Evolutionary conservation across 805 yeast genomes (phyloP), one percentile per base, ranked within the genome.

Genomic region (Barnettozyma salicaria): DNA sequence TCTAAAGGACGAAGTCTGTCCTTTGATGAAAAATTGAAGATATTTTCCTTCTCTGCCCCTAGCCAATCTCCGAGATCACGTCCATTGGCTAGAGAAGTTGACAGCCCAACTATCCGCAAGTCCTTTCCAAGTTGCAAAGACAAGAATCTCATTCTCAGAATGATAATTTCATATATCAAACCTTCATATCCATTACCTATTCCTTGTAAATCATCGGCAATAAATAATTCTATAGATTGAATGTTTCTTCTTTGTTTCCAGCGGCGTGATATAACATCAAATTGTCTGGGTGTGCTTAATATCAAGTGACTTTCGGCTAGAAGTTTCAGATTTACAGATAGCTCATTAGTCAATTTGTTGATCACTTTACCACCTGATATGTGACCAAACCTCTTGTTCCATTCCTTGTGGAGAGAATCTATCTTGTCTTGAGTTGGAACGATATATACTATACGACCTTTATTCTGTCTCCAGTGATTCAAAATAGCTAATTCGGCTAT

Each of bases 61-160:
- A 92, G 59, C 96, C 97, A 92, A 37, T 80, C 85, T 1, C 84
- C 90, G 40, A 89, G 59, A 45, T 86, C 96, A 35, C 75, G 68
- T 4, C 82, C 84, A 52, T 80, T 83, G 0, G 92, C 76, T 27
- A 90, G 56, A 2, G 95, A 76, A 1, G 76, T 67, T 1, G 84
- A 68, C 18, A 90, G 61, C 0, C 76, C 89, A n/a, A 90, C 72
- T 19, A 88, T 57, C 45, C 97, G 62, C 6, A 75, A 45, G 1
- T 64, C 54, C 3, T 60, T 64, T 23, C 78, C 82, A n/a, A 80
- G 53, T 46, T 85, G 92, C 2, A 74, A 67, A 0, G 78, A 64
- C 56, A 88, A 74, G 43, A 81, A 76, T 42, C 81, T 66, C 74
- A 85, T 70, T 48, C 97, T 67, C 1, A 92, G 67, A 5, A 90